These are phyloP conservation scores for Gentiana straminea DNA, from an alignment of 257 asterid species.

Conservation along the genomic window DNA sequence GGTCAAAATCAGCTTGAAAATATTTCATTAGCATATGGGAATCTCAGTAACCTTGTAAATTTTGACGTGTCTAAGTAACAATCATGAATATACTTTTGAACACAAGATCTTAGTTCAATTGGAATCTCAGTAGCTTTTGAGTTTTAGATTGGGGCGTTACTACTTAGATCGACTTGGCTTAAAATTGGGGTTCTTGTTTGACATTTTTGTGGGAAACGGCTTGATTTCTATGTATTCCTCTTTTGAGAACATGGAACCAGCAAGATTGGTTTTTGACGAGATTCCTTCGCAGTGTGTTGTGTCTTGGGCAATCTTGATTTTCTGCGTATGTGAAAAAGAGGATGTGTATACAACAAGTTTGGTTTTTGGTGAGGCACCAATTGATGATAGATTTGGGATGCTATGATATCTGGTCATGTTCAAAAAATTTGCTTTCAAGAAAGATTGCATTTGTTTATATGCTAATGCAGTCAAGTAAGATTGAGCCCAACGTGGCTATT, in stretches of 20 bases:
- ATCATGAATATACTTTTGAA: too few species aligned
- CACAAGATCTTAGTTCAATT: too few species aligned
- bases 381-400: conserved; percentile 30
- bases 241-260: conserved; percentile 42
- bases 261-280: conserved; percentile 42
- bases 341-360: conserved; percentile 44
- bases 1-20: too few species aligned
- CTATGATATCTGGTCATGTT: conserved; percentile 43
- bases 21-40: too few species aligned
- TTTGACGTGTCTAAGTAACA: too few species aligned
- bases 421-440: conserved; percentile 68
- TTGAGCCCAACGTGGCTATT: conserved; percentile 50
- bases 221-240: conserved; percentile 27
- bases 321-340: conserved; percentile 45
- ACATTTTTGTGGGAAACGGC: too few species aligned
- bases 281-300: conserved; percentile 39
- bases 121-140: too few species aligned
- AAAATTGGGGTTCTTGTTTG: too few species aligned
- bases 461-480: conserved; percentile 47
- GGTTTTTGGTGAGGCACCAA: conserved; percentile 48
- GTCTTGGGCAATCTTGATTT: conserved; percentile 61
- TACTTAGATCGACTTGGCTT: too few species aligned
- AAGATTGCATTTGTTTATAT: conserved; percentile 49
- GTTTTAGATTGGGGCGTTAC: too few species aligned
- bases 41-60: too few species aligned